Evolutionary conservation across 2,329 filamentous ascomycete genomes (phyloP).

Genomic region (Monosporascus sp.): DNA sequence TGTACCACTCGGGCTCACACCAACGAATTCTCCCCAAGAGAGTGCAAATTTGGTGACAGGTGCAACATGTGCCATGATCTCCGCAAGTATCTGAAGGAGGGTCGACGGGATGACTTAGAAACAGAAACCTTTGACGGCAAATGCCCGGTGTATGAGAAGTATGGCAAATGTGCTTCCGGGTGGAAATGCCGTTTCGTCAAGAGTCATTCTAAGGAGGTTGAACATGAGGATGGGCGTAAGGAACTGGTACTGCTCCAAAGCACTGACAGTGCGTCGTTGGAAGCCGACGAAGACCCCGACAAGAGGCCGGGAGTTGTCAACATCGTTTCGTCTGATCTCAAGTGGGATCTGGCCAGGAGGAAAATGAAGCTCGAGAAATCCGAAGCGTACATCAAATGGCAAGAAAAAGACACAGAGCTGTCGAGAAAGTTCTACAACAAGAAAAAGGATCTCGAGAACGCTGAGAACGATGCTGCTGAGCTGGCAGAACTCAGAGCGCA

Average conservation of each 20-base stretch:
- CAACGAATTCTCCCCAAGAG: constrained; percentile 74
- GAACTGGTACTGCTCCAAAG: constrained; percentile 70
- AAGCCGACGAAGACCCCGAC: constrained; percentile 39
- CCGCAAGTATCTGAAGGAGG: constrained; percentile 75
- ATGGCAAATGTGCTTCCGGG: constrained; percentile 73
- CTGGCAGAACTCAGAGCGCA: constrained; percentile 69
- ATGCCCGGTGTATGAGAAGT: constrained; percentile 75
- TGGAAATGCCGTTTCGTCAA: constrained; percentile 93
- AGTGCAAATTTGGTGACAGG: constrained; percentile 72
- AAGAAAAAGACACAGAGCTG: constrained; percentile 58
- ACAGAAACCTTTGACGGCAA: constrained; percentile 69
- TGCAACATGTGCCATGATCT: constrained; percentile 83
- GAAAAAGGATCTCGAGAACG: constrained; percentile 36
- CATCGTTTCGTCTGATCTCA: constrained; percentile 61
- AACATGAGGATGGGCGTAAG: constrained; percentile 72
- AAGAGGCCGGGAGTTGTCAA: constrained; percentile 67
- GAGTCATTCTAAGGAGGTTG: constrained; percentile 79
- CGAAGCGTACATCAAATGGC: constrained; percentile 72
- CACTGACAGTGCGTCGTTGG: constrained; percentile 25
- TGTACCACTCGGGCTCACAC: constrained; percentile 68
- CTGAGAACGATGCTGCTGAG: constrained; percentile 24
- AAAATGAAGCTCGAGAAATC: constrained; percentile 66
- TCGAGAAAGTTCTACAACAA: constrained; percentile 43
- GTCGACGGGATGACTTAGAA: constrained; percentile 73
- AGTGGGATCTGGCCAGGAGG: constrained; percentile 70